Evolutionary conservation across 257 asterid species (phyloP).

Genomic region (Nicotiana tabacum): DNA sequence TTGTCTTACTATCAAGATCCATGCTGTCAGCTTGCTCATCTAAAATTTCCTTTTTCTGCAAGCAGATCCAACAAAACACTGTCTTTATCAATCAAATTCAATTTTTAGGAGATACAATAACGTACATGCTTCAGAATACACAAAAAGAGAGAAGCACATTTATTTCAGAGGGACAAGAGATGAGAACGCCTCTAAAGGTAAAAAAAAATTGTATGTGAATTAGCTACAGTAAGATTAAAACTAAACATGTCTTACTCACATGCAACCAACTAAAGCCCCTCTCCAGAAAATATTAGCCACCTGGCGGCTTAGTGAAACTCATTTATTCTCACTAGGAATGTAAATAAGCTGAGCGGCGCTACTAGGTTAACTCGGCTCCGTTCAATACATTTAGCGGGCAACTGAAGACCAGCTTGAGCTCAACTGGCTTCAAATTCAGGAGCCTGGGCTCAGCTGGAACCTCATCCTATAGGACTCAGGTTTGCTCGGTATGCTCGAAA

Average conservation of each 20-base stretch:
- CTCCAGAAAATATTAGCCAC: neutral
- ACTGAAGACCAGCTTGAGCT: neutral
- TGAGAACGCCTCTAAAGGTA: neutral
- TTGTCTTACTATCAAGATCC: constrained; percentile 32
- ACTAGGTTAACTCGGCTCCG: neutral
- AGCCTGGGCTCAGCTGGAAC: neutral
- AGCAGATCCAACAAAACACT: constrained; percentile 9
- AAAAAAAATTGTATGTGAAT: neutral
- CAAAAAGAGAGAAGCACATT: neutral
- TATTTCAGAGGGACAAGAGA: neutral
- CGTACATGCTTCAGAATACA: neutral
- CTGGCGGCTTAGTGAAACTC: neutral
- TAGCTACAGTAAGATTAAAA: neutral
- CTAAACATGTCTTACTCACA: too few species aligned
- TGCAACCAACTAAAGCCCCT: too few species aligned
- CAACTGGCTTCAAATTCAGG: neutral
- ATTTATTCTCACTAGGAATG: neutral
- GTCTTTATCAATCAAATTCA: constrained; percentile 13
- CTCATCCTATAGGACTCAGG: neutral
- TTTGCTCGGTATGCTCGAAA: neutral
- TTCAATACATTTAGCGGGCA: neutral
- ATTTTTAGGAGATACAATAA: neutral
- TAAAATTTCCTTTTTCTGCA: constrained; percentile 60
- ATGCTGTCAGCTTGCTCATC: constrained; percentile 32
- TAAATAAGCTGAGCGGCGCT: neutral